Conservation (phyloP, 345 rosid species). For the Eucalyptus cloeziana region DNA sequence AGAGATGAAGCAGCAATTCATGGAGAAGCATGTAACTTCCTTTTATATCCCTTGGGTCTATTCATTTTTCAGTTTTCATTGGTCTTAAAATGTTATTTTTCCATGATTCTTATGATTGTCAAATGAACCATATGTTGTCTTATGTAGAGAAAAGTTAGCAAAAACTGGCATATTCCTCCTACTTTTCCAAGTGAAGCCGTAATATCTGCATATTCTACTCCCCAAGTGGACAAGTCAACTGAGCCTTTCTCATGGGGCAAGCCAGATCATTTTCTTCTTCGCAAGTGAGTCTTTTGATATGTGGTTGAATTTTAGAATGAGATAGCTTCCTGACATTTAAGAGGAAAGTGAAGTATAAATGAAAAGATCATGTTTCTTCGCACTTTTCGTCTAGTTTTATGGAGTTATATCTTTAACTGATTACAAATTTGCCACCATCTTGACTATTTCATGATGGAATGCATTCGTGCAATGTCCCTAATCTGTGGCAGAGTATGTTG, state of each 20-base stretch:
- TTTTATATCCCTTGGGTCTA: neutral
- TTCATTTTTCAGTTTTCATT: neutral
- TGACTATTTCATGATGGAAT: neutral
- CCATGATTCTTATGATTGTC: neutral
- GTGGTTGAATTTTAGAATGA: neutral
- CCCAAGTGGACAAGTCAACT: conserved; percentile 91
- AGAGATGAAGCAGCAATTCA: conserved; percentile 57
- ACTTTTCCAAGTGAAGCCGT: conserved; percentile 90
- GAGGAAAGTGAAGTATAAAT: neutral
- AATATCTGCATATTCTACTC: conserved; percentile 61
- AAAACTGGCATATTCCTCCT: conserved; percentile 91
- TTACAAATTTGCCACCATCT: neutral
- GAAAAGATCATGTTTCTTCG: neutral
- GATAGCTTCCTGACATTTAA: neutral
- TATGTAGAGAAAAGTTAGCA: conserved; percentile 89
- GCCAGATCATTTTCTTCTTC: conserved; percentile 75
- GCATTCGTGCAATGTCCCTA: neutral
- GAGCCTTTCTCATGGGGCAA: conserved; percentile 92
- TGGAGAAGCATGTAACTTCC: conserved; percentile 68
- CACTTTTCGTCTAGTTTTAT: neutral
- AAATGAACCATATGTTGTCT: neutral
- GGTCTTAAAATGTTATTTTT: neutral
- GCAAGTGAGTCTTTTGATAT: conserved; percentile 30
- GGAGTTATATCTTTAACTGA: neutral
- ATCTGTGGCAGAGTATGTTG: conserved; percentile 63